Evolutionary conservation across 1,284 basidiomycete genomes (phyloP).

Genomic region (Puccinia hordei): DNA sequence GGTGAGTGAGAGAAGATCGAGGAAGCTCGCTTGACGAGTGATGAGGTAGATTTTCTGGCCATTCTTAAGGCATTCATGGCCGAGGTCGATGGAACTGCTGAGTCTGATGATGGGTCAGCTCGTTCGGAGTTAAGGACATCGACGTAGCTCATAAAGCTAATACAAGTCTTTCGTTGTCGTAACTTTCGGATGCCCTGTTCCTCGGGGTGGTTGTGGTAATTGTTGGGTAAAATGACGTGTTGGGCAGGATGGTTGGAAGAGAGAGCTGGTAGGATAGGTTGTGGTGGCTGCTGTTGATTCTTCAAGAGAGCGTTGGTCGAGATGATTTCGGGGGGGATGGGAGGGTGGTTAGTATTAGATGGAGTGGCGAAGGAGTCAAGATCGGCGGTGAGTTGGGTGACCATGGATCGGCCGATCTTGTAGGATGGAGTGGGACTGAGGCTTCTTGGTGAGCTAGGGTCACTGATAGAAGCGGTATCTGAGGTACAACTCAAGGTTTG

Average conservation of each 20-base stretch:
- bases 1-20: slow-evolving; percentile 11
- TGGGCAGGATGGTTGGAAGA: background rate
- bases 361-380: background rate
- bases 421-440: slow-evolving; percentile 19
- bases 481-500: slow-evolving; percentile 11
- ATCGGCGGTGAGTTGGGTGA: background rate
- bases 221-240: background rate
- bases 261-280: background rate
- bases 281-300: background rate
- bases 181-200: background rate
- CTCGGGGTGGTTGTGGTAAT: background rate
- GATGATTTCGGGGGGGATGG: background rate
- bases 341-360: background rate
- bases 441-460: slow-evolving; percentile 18
- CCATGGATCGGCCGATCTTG: slow-evolving; percentile 11
- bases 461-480: slow-evolving; percentile 11
- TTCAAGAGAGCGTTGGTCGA: background rate
- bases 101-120: background rate
- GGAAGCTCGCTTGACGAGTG: slow-evolving; percentile 18
- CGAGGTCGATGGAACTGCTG: background rate
- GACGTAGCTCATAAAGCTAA: slow-evolving; percentile 41
- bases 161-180: slow-evolving; percentile 10
- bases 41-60: slow-evolving; percentile 7
- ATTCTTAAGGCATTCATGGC: slow-evolving; percentile 12
- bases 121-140: slow-evolving; percentile 41